Base-by-base conservation (phyloP, 1,139 yeast species). In the Candida buenavistaensis region DNA sequence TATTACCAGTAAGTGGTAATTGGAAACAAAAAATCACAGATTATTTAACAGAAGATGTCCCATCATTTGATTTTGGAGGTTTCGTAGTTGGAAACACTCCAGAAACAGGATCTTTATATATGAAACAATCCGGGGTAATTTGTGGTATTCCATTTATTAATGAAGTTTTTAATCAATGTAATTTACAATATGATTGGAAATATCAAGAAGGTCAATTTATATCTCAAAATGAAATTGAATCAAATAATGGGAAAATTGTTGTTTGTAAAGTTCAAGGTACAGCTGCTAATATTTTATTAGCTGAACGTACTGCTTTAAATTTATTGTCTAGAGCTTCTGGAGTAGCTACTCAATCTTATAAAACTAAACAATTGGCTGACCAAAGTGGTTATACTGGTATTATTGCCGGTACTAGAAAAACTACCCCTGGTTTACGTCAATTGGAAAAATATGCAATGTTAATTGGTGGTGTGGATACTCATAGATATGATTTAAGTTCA, bases 381-480 rank as follows among this genome's bases (percentile, higher is more conserved):
- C 63, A 75, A 28, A 64, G 76, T n/a, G 95, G 95, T 0, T 90
- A 81, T 56, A 66, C 65, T 3, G 97, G 97, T 0, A 71, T 82
- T 23, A 87, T 90, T 55, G 97, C 97, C 0, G 97, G 97, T n/a
- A 90, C 97, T 1, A 78, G 97, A 53, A 90, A 90, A 59, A 90
- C 97, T n/a, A 90, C 97, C 1, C 97, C 97, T 0, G 97, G 97
- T 0, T 74, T 90, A 46, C 76, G 97, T 51, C 69, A 80, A 28
- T 64, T 90, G 38, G 97, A 92, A 54, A 90, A 90, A 57, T 90
- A 90, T 59, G 83, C 96, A 25, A 90, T 90, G 97, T 65, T 88
- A 26, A 95, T 90, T 9, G 97, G 97, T 16, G 97, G 97, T 6
- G 87, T 88, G 38, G 97, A 90, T 55, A 78, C 95, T 40, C 97